Base-by-base conservation (phyloP, 176 grass and related monocot genomes). In the Puccinellia tenuiflora region DNA sequence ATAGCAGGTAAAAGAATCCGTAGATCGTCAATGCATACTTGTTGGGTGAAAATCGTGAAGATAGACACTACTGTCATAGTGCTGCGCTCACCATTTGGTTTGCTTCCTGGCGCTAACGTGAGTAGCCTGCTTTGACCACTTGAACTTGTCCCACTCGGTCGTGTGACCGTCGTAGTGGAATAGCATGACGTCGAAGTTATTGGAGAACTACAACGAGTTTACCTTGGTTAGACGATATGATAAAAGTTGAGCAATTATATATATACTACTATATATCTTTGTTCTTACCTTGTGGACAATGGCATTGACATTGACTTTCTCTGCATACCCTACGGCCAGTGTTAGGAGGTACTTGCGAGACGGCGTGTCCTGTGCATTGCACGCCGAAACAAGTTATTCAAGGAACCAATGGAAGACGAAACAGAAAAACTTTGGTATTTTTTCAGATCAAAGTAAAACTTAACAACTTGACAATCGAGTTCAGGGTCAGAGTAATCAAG, bases 111-210 rank as follows among this genome's bases (percentile, higher is more conserved):
- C n/a, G n/a, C n/a, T n/a, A n/a, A n/a, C 73, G 65, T 90, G 88
- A 1, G 78, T 12, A 6, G 79, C 84, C 64, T 64, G 15, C 79
- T 79, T 83, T 3, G 88, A 90, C 88, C 88, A 90, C 63, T 86
- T 45, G 42, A 90, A 82, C 24, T 82, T 50, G 1, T 83, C 69
- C 87, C 87, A 89, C 69, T 89, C 88, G 0, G 47, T 57, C 4
- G 63, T 90, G 34, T 3, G 40, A 0, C 83, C 84, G 25, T 90
- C 65, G 20, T 68, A 68, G 34, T 68, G 65, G 65, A 68, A 68
- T 9, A 68, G 1, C 20, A 68, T 21, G 1, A 68, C 10, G 65
- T 68, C 65, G 20, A 68, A 68, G 1, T 68, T 68, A 20, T 68
- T 34, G 0, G 65, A 68, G 20, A 68, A 68, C 65, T 68, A 5